These are phyloP conservation scores for Suillus americanus DNA, from an alignment of 768 basidiomycete genomes.

Conservation along the genomic window DNA sequence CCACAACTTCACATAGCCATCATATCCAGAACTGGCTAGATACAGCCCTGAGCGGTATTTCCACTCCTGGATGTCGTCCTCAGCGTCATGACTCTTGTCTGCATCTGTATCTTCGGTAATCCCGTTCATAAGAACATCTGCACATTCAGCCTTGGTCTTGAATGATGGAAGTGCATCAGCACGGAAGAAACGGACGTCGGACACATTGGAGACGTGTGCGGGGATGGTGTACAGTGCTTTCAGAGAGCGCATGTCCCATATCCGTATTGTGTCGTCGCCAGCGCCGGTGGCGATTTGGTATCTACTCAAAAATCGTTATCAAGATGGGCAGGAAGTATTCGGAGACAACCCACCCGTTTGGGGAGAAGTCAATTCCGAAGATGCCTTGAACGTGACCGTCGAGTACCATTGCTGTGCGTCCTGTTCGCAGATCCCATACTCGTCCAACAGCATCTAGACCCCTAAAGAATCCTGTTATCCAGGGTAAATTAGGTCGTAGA, in stretches of 20 bases:
- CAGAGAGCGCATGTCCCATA: slow-evolving; percentile 97
- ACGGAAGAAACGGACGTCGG: slow-evolving; percentile 94
- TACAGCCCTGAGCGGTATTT: slow-evolving; percentile 86
- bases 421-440: slow-evolving; percentile 95
- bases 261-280: slow-evolving; percentile 95
- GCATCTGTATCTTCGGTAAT: slow-evolving; percentile 31
- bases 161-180: slow-evolving; percentile 50
- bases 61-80: slow-evolving; percentile 56
- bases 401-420: slow-evolving; percentile 95
- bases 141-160: slow-evolving; percentile 34
- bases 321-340: not conserved
- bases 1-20: slow-evolving; percentile 95
- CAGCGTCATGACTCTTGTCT: slow-evolving; percentile 30
- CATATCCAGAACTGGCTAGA: slow-evolving; percentile 92
- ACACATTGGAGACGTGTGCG: slow-evolving; percentile 92
- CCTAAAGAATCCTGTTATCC: slow-evolving; percentile 38
- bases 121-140: slow-evolving; percentile 53
- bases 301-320: slow-evolving; percentile 40
- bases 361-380: slow-evolving; percentile 88
- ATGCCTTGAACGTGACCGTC: slow-evolving; percentile 96
- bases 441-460: slow-evolving; percentile 96
- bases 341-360: slow-evolving; percentile 74
- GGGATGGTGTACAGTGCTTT: slow-evolving; percentile 95
- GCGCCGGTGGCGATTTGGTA: slow-evolving; percentile 98
- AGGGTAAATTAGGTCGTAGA: not conserved